Percentiles rank a stretch among this genome's conserved stretches.
Conservation (phyloP, 2,329 filamentous ascomycete genomes). For the Exserohilum rostratum region DNA sequence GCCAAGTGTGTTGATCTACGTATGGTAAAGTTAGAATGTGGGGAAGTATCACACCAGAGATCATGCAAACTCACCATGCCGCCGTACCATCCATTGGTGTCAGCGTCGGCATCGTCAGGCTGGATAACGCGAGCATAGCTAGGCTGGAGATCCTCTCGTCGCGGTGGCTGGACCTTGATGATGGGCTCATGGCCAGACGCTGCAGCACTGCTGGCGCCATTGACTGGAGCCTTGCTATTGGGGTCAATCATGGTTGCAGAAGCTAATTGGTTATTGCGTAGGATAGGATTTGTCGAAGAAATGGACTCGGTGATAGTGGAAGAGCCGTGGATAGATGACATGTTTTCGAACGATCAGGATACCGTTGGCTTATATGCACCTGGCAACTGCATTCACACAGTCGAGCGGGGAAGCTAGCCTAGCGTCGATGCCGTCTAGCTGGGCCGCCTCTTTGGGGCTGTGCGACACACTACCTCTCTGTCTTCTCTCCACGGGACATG, state of each 20-base stretch:
- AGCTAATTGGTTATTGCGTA: conserved; percentile 18
- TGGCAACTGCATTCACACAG: conserved; percentile 9
- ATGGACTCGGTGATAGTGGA: conserved; percentile 28
- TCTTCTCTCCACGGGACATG: conserved; percentile 5
- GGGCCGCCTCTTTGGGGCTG: conserved; percentile 24
- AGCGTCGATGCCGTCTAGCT: conserved; percentile 10
- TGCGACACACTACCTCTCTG: conserved; percentile 1
- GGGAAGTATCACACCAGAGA: no score
- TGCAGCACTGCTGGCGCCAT: conserved; percentile 16
- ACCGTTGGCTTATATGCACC: conserved; percentile 28
- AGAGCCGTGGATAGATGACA: conserved; percentile 17
- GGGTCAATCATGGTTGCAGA: conserved; percentile 36
- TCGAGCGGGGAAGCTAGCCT: conserved; percentile 31
- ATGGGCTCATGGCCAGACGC: conserved; percentile 39
- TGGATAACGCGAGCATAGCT: conserved; percentile 74
- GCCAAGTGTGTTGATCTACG: conserved; percentile 73
- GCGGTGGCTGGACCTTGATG: conserved; percentile 75
- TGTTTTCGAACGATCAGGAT: conserved; percentile 9
- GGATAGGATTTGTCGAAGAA: conserved; percentile 35
- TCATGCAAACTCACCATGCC: conserved; percentile 62
- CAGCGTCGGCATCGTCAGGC: conserved; percentile 68
- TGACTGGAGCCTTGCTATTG: conserved; percentile 48
- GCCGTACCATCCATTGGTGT: conserved; percentile 86
- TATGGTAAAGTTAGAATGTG: conserved; percentile 5
- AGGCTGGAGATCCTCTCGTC: conserved; percentile 81